Evolutionary conservation across 1,139 yeast species (phyloP).

Genomic region (Zhuliangozyma parablackwelliae): DNA sequence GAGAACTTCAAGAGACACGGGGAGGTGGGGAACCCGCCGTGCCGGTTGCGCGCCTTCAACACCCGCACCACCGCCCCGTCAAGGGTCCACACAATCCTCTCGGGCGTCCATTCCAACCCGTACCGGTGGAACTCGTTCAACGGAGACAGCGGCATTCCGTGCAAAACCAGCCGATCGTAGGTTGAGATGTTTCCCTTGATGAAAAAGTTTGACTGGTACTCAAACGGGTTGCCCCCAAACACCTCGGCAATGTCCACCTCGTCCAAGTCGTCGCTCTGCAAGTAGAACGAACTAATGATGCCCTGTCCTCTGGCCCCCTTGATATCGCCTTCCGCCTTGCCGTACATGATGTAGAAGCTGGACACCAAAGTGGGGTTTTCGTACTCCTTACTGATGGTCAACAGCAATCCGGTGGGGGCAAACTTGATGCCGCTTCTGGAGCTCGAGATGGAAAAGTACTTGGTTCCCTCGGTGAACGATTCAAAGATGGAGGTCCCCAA

Average conservation of each 20-base stretch:
- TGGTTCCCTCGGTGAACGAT: constrained; percentile 11
- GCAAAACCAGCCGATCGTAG: constrained; percentile 39
- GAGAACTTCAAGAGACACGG: constrained; percentile 39
- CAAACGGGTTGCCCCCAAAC: constrained; percentile 34
- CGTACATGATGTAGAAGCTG: constrained; percentile 35
- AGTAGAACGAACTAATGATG: constrained; percentile 39
- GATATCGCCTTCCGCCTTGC: constrained; percentile 39
- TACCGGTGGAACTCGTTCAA: constrained; percentile 22
- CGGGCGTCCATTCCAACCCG: constrained; percentile 38
- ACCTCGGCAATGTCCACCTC: constrained; percentile 45
- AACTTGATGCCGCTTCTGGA: constrained; percentile 9
- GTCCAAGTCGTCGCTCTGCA: constrained; percentile 46
- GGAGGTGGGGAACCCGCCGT: constrained; percentile 30
- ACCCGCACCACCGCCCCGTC: constrained; percentile 26
- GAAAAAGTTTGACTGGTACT: constrained; percentile 41
- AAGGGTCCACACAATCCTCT: constrained; percentile 26
- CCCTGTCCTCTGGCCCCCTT: constrained; percentile 37
- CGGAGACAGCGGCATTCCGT: constrained; percentile 19
- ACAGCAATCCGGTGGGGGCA: constrained; percentile 11
- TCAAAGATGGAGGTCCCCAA: constrained; percentile 14
- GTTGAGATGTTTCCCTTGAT: constrained; percentile 41
- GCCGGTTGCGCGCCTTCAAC: constrained; percentile 15
- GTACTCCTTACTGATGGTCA: constrained; percentile 22
- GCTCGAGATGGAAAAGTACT: constrained; percentile 9
- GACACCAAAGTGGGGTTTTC: constrained; percentile 40